Evolutionary conservation across 2,329 filamentous ascomycete genomes (phyloP), one percentile per base, ranked within the genome.

Genomic region (Orbilia ellipsospora): DNA sequence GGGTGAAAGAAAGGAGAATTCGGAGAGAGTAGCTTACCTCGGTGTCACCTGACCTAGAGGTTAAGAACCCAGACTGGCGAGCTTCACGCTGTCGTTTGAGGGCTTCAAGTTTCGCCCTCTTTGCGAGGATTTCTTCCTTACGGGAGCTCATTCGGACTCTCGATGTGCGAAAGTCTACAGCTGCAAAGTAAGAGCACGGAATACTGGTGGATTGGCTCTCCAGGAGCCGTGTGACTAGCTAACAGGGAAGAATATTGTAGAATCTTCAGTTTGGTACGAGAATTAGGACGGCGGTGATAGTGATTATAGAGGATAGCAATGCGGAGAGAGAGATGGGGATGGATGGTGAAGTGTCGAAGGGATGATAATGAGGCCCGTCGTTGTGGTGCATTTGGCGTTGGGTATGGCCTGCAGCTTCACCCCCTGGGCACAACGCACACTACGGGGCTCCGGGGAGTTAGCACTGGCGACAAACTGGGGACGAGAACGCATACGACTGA

Each of bases 101-200:
- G 87, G 98, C 95, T 59, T 92, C 94, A 80, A 99, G 92, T 86
- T 95, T 97, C 77, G 94, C 94, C 86, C 92, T 94, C 85, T 99
- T 99, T 79, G 93, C 94, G 80, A 95, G 86, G 79, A 99, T 97
- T 86, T 99, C 95, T 86, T 97, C 93, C 85, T 93, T 91, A 80
- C 94, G 91, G 86, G 94, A 85, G 82, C 89, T 90, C 84, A 79
- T 80, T 45, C 59, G 77, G 54, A 40, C 45, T 23, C 26, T 66
- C 36, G 51, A 42, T 50, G 51, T 42, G 56, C 69, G 69, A 56
- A 23, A 12, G 62, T 73, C 69, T 48, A 59, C 69, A 23, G 62
- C 8, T 26, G 62, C 62, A 50, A 67, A 52, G 69, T 73, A 73
- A 23, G 69, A 73, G 63, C 70, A 74, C 40, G 70, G 70, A 68